Evolutionary conservation across 192 early-diverging fungal genomes (phyloP).

Genomic region (Funneliformis mosseae): DNA sequence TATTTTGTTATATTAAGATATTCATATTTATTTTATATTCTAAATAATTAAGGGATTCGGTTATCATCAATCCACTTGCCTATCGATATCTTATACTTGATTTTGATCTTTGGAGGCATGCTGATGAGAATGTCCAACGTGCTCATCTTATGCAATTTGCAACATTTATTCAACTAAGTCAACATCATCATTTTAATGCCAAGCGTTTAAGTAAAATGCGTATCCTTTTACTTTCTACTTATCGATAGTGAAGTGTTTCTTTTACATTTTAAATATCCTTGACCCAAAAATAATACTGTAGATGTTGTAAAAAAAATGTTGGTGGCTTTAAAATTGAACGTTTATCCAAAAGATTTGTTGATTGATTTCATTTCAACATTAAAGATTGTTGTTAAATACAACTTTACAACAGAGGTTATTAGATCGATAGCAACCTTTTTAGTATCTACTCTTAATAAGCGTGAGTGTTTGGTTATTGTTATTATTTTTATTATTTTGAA

Average conservation of each 20-base stretch:
- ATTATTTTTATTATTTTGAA: background rate
- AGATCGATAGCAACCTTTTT: constrained; percentile 63
- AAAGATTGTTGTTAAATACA: constrained; percentile 56
- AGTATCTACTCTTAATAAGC: constrained; percentile 60
- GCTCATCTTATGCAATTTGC: constrained; percentile 64
- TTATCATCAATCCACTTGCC: constrained; percentile 65
- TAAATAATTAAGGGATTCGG: constrained; percentile 55
- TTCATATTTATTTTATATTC: constrained; percentile 17
- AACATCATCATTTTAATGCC: constrained; percentile 57
- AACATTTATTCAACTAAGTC: constrained; percentile 59
- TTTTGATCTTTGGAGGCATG: constrained; percentile 69
- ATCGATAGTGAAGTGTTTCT: background rate
- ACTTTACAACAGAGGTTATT: constrained; percentile 63
- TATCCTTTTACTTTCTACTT: constrained; percentile 38
- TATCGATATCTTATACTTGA: constrained; percentile 66
- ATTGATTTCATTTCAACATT: constrained; percentile 54
- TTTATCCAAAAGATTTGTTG: constrained; percentile 58
- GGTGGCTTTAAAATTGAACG: constrained; percentile 56
- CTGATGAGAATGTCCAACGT: constrained; percentile 55
- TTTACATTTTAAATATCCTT: background rate
- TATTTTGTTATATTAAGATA: background rate
- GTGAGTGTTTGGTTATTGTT: constrained; percentile 34
- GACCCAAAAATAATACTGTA: constrained; percentile 12
- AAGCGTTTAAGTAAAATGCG: constrained; percentile 60
- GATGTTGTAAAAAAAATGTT: constrained; percentile 68